Conservation (phyloP, 148 eudicot species). For the Camellia lanceoleosa region DNA sequence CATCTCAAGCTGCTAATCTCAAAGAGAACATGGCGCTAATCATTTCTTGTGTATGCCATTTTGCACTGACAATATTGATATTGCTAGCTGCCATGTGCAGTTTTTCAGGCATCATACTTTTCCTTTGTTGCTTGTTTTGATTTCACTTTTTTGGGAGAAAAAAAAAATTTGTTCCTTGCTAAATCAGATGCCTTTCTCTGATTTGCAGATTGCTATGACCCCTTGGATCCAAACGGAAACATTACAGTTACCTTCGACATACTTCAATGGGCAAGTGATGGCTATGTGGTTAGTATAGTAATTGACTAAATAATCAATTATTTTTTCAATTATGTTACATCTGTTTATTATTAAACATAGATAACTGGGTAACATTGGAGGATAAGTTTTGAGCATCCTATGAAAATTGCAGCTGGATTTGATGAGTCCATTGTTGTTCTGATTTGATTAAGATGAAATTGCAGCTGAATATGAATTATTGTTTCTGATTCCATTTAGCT, state of each 20-base stretch:
- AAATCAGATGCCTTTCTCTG: not conserved
- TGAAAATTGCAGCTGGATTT: not conserved
- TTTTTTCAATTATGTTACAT: no score
- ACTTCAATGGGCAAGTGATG: slow-evolving; percentile 32
- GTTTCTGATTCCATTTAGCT: no score
- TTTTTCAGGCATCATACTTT: slow-evolving; percentile 33
- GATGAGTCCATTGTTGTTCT: not conserved
- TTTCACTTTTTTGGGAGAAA: not conserved
- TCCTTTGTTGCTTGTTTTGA: slow-evolving; percentile 7
- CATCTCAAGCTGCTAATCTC: slow-evolving; percentile 6
- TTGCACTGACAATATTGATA: slow-evolving; percentile 8
- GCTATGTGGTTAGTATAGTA: slow-evolving; percentile 37
- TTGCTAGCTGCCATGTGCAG: slow-evolving; percentile 21
- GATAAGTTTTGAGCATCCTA: not conserved
- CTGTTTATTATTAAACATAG: no score
- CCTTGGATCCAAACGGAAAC: slow-evolving; percentile 49
- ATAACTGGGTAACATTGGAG: no score
- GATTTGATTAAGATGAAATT: not conserved
- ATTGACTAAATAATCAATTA: not conserved
- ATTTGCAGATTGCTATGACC: slow-evolving; percentile 44
- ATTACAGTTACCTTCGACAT: slow-evolving; percentile 42
- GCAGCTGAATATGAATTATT: no score
- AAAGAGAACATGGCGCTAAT: slow-evolving; percentile 20
- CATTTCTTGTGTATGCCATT: slow-evolving; percentile 12
- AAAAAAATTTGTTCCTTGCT: not conserved